phyloP scores from a whole-genome alignment of 2,329 filamentous ascomycete species.

The Akanthomyces dipterigenus region DNA sequence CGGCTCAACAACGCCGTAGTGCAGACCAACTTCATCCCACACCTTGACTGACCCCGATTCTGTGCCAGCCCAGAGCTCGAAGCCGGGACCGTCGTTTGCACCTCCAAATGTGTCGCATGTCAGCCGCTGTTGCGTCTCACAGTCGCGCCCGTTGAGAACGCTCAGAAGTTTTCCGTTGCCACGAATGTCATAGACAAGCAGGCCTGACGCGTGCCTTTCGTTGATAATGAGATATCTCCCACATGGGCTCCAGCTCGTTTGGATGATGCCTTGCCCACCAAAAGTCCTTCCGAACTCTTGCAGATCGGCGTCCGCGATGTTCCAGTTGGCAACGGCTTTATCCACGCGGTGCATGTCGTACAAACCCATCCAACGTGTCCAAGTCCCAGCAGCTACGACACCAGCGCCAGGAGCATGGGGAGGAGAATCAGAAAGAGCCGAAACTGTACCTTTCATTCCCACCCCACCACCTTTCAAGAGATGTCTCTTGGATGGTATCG shows the following conservation, averaged over 20 bases:
- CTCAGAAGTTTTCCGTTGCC: slow-evolving; percentile 50
- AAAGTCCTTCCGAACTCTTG: slow-evolving; percentile 29
- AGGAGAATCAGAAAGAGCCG: slow-evolving; percentile 45
- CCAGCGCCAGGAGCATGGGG: slow-evolving; percentile 24
- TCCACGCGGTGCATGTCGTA: slow-evolving; percentile 54
- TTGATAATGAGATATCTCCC: slow-evolving; percentile 57
- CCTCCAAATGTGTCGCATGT: slow-evolving; percentile 46
- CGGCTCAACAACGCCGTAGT: slow-evolving; percentile 36
- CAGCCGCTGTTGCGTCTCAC: slow-evolving; percentile 49
- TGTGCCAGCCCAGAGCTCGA: slow-evolving; percentile 58
- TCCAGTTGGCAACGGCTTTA: slow-evolving; percentile 51
- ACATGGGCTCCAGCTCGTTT: slow-evolving; percentile 56
- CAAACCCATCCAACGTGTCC: slow-evolving; percentile 55
- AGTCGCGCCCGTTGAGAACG: slow-evolving; percentile 43
- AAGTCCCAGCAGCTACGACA: slow-evolving; percentile 55
- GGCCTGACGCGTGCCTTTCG: slow-evolving; percentile 48
- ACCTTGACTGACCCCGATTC: slow-evolving; percentile 47
- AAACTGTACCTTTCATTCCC: slow-evolving; percentile 57
- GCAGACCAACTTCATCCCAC: slow-evolving; percentile 50
- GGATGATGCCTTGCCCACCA: slow-evolving; percentile 56
- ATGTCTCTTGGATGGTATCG: slow-evolving; percentile 54
- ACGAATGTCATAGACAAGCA: slow-evolving; percentile 58
- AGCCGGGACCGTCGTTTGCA: slow-evolving; percentile 30
- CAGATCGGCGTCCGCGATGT: slow-evolving; percentile 49
- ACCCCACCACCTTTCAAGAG: slow-evolving; percentile 54